A percentile compares a stretch with the other conserved stretches of the same genome.
phyloP scores from a whole-genome alignment of 148 eudicot species.

The Cornus suecica region DNA sequence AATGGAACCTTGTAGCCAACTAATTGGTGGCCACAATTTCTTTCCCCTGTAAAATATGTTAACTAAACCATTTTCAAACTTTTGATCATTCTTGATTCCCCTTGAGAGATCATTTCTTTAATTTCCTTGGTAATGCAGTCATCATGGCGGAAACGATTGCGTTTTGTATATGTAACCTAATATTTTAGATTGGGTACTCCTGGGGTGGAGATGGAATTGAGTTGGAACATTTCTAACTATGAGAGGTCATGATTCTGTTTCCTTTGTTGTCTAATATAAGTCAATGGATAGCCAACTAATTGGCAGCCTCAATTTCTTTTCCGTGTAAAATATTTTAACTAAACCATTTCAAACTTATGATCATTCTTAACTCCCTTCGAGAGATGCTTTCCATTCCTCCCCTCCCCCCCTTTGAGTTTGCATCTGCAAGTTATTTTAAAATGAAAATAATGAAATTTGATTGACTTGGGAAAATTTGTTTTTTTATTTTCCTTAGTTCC shows the following conservation, averaged over 20 bases:
- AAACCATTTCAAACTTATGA: no score
- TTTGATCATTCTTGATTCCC: no score
- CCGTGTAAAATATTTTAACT: no score
- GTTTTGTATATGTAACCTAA: not conserved
- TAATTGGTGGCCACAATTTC: no score
- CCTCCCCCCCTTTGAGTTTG: no score
- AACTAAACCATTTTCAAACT: no score
- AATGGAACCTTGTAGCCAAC: not conserved
- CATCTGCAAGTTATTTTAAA: not conserved
- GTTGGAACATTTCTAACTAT: not conserved
- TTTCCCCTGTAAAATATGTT: no score
- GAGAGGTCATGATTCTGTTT: not conserved
- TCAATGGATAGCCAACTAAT: not conserved
- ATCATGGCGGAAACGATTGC: not conserved
- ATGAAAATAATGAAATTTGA: not conserved
- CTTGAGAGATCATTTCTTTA: not conserved
- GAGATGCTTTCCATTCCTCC: no score
- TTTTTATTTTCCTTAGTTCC: no score
- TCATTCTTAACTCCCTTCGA: no score
- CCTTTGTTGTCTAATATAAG: not conserved
- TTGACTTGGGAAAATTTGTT: not conserved
- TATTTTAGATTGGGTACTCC: not conserved
- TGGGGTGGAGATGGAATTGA: not conserved
- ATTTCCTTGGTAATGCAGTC: not conserved
- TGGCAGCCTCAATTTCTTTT: no score